Conservation (phyloP, 805 yeast genomes). For the Grigorovia yakushimaensis region DNA sequence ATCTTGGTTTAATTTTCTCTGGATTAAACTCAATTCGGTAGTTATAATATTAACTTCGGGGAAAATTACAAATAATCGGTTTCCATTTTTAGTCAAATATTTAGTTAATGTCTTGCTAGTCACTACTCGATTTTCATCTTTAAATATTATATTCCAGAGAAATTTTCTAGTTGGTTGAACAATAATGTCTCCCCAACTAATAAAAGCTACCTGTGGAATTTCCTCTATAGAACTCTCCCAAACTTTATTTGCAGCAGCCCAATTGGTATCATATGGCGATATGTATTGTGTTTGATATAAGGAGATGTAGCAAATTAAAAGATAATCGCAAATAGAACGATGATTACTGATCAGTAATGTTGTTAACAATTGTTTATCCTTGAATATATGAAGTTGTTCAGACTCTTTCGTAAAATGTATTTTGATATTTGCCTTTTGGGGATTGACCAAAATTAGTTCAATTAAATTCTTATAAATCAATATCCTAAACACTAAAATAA, state of each 20-base stretch:
- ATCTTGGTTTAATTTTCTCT: conserved; percentile 44
- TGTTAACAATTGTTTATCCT: conserved; percentile 9
- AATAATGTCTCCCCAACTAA: conserved; percentile 64
- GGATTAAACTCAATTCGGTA: conserved; percentile 36
- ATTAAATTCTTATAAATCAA: conserved; percentile 13
- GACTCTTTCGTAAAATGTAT: conserved; percentile 19
- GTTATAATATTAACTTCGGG: conserved; percentile 79
- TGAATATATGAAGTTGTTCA: conserved; percentile 11
- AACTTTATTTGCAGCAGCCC: conserved; percentile 8
- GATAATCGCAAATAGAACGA: conserved; percentile 55
- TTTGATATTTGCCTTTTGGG: conserved; percentile 13
- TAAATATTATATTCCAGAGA: conserved; percentile 37
- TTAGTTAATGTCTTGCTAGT: conserved; percentile 22
- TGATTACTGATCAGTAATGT: conserved; percentile 41
- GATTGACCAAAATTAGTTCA: conserved; percentile 11
- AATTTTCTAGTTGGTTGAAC: conserved; percentile 45
- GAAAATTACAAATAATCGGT: conserved; percentile 59
- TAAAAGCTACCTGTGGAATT: conserved; percentile 36
- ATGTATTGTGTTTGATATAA: conserved; percentile 10
- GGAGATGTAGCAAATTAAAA: conserved; percentile 36
- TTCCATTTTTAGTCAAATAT: conserved; percentile 15
- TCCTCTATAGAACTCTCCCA: conserved; percentile 1
- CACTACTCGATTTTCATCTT: conserved; percentile 61
- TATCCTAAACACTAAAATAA: conserved; percentile 8
- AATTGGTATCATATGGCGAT: conserved; percentile 4